These are phyloP conservation scores for Plenodomus biglobosus DNA, from an alignment of 2,329 filamentous ascomycete genomes.

Conservation along the genomic window DNA sequence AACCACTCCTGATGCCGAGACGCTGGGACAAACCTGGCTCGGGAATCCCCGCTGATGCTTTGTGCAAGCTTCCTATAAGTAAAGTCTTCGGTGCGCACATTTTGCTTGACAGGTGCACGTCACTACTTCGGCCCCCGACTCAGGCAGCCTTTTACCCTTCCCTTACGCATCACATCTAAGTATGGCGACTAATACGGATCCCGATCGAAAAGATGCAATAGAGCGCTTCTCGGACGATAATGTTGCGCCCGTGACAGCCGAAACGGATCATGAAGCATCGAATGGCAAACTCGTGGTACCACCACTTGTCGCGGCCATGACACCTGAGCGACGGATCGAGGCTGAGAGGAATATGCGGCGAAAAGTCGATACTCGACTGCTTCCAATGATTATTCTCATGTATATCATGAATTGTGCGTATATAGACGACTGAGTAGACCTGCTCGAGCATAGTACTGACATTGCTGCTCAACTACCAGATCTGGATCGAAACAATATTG, in stretches of 20 bases:
- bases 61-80: slow-evolving; percentile 21
- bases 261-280: slow-evolving; percentile 18
- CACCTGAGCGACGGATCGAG: slow-evolving; percentile 53
- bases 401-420: slow-evolving; percentile 70
- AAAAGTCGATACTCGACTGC: slow-evolving; percentile 69
- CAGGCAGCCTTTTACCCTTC: not conserved
- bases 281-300: slow-evolving; percentile 33
- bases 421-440: not conserved
- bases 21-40: slow-evolving; percentile 11
- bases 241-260: slow-evolving; percentile 6
- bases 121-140: not conserved
- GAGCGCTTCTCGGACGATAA: slow-evolving; percentile 32
- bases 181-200: slow-evolving; percentile 22
- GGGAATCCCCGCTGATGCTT: not conserved
- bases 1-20: not conserved
- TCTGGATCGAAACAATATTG: slow-evolving; percentile 66
- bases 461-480: not conserved
- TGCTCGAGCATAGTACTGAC: not conserved
- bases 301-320: slow-evolving; percentile 47
- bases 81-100: slow-evolving; percentile 11
- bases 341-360: slow-evolving; percentile 64
- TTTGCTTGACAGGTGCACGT: not conserved
- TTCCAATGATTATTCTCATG: slow-evolving; percentile 71
- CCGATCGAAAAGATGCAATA: slow-evolving; percentile 22
- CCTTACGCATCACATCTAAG: too few relatives aligned